phyloP scores from a whole-genome alignment of 345 rosid genomes.

The Boechera retrofracta region DNA sequence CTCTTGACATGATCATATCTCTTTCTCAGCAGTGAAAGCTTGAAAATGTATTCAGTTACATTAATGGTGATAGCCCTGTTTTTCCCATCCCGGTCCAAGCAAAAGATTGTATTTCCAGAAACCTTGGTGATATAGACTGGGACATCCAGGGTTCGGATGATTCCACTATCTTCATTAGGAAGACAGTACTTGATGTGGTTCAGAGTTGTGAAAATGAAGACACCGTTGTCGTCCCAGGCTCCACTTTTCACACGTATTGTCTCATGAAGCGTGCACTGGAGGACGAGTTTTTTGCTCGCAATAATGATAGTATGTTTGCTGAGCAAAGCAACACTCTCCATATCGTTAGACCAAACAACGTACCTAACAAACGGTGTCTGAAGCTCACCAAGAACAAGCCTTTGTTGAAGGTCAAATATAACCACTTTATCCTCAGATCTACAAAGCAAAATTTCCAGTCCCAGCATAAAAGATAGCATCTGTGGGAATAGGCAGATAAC shows the following conservation, averaged over 20 bases:
- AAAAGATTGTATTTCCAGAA: constrained; percentile 70
- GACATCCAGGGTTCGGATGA: constrained; percentile 83
- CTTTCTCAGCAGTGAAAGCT: constrained; percentile 77
- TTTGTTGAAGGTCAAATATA: constrained; percentile 93
- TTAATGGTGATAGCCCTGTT: constrained; percentile 68
- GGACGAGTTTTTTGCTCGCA: constrained; percentile 86
- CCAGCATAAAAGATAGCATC: constrained; percentile 97
- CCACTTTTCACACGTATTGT: constrained; percentile 96
- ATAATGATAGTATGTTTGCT: constrained; percentile 93
- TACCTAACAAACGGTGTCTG: constrained; percentile 85
- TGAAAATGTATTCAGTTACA: constrained; percentile 90
- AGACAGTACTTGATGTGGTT: constrained; percentile 76
- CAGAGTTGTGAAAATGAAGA: constrained; percentile 48
- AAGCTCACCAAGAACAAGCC: constrained; percentile 84
- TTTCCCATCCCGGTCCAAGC: constrained; percentile 92
- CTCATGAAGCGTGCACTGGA: constrained; percentile 92
- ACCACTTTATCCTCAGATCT: constrained; percentile 91
- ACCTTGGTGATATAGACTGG: constrained; percentile 90
- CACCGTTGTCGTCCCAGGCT: constrained; percentile 93
- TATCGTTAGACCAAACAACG: constrained; percentile 91
- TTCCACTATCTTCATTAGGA: constrained; percentile 93
- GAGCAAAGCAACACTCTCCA: constrained; percentile 94
- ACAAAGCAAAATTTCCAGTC: constrained; percentile 86
- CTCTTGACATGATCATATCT: constrained; percentile 89
- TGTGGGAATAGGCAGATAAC: constrained; percentile 69